A percentile compares a stretch with the other conserved stretches of the same genome.
Evolutionary conservation across 441 rosid genomes (phyloP).

Genomic region (Pelargonium myrrhifolium): DNA sequence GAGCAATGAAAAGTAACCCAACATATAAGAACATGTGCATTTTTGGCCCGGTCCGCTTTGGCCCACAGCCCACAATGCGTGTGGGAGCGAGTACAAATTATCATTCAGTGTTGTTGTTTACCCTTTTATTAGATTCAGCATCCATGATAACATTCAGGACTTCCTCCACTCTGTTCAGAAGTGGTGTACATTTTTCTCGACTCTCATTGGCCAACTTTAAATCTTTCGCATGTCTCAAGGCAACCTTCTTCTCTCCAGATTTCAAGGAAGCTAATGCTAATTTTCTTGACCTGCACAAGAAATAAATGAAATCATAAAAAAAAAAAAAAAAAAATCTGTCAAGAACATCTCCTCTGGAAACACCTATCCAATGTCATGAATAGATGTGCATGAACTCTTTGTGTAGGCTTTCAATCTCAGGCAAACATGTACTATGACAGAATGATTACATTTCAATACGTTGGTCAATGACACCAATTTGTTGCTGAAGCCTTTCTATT

Average conservation of each 20-base stretch:
- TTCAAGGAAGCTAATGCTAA: conserved; percentile 52
- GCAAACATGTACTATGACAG: conserved; percentile 11
- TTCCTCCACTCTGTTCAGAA: conserved; percentile 76
- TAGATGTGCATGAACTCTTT: neutral
- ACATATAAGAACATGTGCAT: too few species aligned
- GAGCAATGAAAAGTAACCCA: too few species aligned
- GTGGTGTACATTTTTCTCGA: conserved; percentile 59
- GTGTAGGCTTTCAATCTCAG: neutral
- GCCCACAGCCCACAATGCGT: too few species aligned
- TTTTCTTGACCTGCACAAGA: conserved; percentile 48
- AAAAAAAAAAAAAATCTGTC: too few species aligned
- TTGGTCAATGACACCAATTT: conserved; percentile 52
- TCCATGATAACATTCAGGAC: conserved; percentile 44
- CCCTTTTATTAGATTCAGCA: conserved; percentile 71
- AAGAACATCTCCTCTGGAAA: conserved; percentile 5
- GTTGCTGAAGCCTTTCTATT: conserved; percentile 73
- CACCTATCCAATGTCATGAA: neutral
- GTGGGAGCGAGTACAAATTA: too few species aligned
- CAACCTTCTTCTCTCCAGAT: conserved; percentile 65
- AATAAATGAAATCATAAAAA: conserved; percentile 5
- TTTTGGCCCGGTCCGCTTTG: too few species aligned
- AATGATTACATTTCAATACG: conserved; percentile 54
- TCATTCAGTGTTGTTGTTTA: conserved; percentile 16
- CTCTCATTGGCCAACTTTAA: conserved; percentile 50
- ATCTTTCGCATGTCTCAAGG: conserved; percentile 64